A percentile compares a stretch with the other conserved stretches of the same genome.
phyloP scores from a whole-genome alignment of 2,329 filamentous ascomycete genomes.

The Aspergillus melleus region DNA sequence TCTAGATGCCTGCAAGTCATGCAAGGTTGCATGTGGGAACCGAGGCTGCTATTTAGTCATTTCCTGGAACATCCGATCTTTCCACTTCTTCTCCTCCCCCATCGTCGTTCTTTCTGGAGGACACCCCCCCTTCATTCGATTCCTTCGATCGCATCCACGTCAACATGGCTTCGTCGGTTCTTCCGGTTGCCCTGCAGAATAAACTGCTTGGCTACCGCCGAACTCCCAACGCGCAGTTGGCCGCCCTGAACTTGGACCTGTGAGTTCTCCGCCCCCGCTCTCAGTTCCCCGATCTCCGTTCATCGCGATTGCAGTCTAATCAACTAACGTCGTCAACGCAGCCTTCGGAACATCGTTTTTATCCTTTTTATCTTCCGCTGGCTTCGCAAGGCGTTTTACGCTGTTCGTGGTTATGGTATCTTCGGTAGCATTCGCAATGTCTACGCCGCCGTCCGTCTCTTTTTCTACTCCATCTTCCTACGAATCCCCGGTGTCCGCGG shows the following conservation, averaged over 20 bases:
- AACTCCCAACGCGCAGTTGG: slow-evolving; percentile 34
- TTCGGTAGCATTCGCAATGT: slow-evolving; percentile 74
- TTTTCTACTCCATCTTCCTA: slow-evolving; percentile 82
- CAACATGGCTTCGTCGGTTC: slow-evolving; percentile 42
- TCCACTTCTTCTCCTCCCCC: slow-evolving; percentile 7
- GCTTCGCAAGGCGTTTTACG: slow-evolving; percentile 75
- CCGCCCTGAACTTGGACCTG: slow-evolving; percentile 44
- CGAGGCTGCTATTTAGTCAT: slow-evolving; percentile 8
- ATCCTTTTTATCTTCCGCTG: slow-evolving; percentile 83
- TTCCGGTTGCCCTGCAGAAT: slow-evolving; percentile 46
- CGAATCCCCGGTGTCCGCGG: slow-evolving; percentile 80
- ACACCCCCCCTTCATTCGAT: slow-evolving; percentile 3
- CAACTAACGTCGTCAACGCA: slow-evolving; percentile 36
- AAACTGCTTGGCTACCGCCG: slow-evolving; percentile 42
- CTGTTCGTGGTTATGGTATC: slow-evolving; percentile 84
- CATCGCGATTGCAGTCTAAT: neutral
- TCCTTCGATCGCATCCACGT: slow-evolving; percentile 12
- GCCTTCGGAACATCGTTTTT: slow-evolving; percentile 84
- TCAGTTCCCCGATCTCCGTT: neutral
- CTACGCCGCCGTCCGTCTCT: slow-evolving; percentile 70
- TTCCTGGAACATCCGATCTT: slow-evolving; percentile 16
- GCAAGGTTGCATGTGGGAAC: slow-evolving; percentile 13
- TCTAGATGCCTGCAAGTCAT: neutral
- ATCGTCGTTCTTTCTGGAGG: slow-evolving; percentile 3
- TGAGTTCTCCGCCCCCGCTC: slow-evolving; percentile 29